These are phyloP conservation scores for Kregervanrija pseudodelftensis DNA, from an alignment of 805 yeast genomes.

Conservation along the genomic window DNA sequence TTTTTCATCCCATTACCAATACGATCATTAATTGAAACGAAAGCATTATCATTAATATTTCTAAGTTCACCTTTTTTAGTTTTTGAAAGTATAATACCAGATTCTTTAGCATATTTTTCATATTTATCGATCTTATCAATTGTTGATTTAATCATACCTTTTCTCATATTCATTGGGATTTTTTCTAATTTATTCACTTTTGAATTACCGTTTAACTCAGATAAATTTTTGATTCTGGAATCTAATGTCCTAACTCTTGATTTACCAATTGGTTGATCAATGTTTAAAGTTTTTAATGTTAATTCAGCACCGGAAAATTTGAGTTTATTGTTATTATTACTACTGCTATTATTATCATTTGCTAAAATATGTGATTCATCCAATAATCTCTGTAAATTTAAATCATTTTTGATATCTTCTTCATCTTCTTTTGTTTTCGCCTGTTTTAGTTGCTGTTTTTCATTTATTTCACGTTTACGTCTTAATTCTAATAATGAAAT, in stretches of 20 bases:
- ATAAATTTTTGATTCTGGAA: slow-evolving; percentile 44
- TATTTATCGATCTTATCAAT: slow-evolving; percentile 43
- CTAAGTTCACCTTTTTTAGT: slow-evolving; percentile 62
- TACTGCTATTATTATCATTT: slow-evolving; percentile 12
- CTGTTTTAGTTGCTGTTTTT: slow-evolving; percentile 19
- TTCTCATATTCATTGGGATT: slow-evolving; percentile 84
- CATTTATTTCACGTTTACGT: slow-evolving; percentile 30
- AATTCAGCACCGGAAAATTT: slow-evolving; percentile 58
- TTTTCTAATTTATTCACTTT: slow-evolving; percentile 48
- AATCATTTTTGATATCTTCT: slow-evolving; percentile 58
- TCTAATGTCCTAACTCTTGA: slow-evolving; percentile 60
- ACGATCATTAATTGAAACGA: slow-evolving; percentile 41
- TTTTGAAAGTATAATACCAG: slow-evolving; percentile 81
- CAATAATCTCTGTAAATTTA: slow-evolving; percentile 64
- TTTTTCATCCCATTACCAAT: slow-evolving; percentile 41
- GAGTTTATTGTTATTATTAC: slow-evolving; percentile 23
- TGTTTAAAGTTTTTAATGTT: slow-evolving; percentile 54
- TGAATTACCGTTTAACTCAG: slow-evolving; percentile 35
- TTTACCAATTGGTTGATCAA: slow-evolving; percentile 59
- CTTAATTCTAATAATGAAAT: slow-evolving; percentile 37
- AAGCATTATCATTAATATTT: slow-evolving; percentile 46
- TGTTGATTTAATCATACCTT: slow-evolving; percentile 67
- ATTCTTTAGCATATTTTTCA: slow-evolving; percentile 78
- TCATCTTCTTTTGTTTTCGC: slow-evolving; percentile 32
- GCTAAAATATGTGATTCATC: slow-evolving; percentile 64